Conservation (phyloP, 129 eudicot genomes). For the Gnaphalium uliginosum region DNA sequence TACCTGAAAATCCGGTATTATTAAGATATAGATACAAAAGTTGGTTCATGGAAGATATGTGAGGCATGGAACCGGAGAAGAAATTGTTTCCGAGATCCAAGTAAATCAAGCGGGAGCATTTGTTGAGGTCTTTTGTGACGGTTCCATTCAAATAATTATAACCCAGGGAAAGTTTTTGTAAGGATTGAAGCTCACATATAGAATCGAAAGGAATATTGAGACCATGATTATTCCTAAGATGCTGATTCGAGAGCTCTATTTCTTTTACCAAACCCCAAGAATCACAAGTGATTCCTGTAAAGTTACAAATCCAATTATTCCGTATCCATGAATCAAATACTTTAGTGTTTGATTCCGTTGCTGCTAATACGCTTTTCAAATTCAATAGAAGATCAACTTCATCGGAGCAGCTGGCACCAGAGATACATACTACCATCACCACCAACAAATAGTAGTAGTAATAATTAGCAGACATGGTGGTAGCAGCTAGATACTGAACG, state of each 20-base stretch:
- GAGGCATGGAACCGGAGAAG: conserved; percentile 62
- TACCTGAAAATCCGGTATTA: conserved; percentile 53
- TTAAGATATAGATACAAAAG: conserved; percentile 54
- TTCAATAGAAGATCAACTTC: conserved; percentile 42
- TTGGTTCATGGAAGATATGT: conserved; percentile 46
- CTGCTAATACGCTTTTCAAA: conserved; percentile 53
- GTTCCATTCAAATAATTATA: conserved; percentile 46
- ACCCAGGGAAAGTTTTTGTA: conserved; percentile 68
- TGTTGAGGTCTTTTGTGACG: conserved; percentile 39
- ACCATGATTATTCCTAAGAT: conserved; percentile 43
- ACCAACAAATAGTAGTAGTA: neutral
- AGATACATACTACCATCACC: conserved; percentile 32
- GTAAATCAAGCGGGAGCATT: conserved; percentile 53
- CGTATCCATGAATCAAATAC: conserved; percentile 61
- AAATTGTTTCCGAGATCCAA: conserved; percentile 77
- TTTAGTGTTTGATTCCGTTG: conserved; percentile 41
- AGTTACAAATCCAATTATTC: conserved; percentile 38
- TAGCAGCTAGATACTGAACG: neutral
- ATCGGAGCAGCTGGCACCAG: conserved; percentile 35
- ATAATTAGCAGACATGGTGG: neutral
- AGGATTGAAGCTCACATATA: conserved; percentile 50
- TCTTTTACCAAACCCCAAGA: conserved; percentile 39
- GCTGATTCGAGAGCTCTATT: conserved; percentile 67
- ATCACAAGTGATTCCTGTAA: conserved; percentile 63
- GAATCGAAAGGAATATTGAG: conserved; percentile 44